These are phyloP conservation scores for Astragalus glycyphyllos DNA, from an alignment of 306 rosid genomes.

Conservation along the genomic window DNA sequence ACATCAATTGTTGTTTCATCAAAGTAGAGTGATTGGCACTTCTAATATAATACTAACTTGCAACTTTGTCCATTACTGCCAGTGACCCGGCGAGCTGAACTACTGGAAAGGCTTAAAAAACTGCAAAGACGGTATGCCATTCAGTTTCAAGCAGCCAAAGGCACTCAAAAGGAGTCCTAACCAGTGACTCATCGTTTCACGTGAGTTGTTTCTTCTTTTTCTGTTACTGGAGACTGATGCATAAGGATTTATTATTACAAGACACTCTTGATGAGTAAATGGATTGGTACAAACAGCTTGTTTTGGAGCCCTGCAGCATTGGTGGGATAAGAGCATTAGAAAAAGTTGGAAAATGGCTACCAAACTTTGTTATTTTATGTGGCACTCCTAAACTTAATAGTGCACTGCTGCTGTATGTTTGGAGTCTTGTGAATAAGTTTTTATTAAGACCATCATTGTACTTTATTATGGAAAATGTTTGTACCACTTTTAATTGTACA, in stretches of 20 bases:
- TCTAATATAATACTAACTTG: conserved; percentile 28
- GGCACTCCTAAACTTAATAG: conserved; percentile 39
- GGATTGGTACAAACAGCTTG: conserved; percentile 17
- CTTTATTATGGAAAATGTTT: conserved; percentile 37
- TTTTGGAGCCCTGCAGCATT: too few relatives aligned
- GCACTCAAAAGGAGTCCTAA: conserved; percentile 63
- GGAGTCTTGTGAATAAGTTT: conserved; percentile 37
- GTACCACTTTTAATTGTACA: too few relatives aligned
- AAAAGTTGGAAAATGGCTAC: conserved; percentile 13
- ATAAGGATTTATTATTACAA: conserved; percentile 37
- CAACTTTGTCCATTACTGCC: conserved; percentile 42
- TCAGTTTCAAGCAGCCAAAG: conserved; percentile 81
- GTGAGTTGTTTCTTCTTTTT: conserved; percentile 42
- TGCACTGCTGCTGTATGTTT: conserved; percentile 45
- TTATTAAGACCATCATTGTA: conserved; percentile 15
- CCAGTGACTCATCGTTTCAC: not conserved
- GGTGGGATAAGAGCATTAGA: not conserved
- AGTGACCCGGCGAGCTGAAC: conserved; percentile 77
- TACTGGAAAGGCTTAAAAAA: conserved; percentile 75
- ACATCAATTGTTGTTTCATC: too few relatives aligned
- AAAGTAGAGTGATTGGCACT: too few relatives aligned
- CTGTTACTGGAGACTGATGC: conserved; percentile 43
- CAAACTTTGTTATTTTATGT: conserved; percentile 41
- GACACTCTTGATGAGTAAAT: conserved; percentile 26
- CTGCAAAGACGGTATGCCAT: conserved; percentile 63